Base-by-base conservation (phyloP, 352 stramenopile species). In the Pythium dissotocum region DNA sequence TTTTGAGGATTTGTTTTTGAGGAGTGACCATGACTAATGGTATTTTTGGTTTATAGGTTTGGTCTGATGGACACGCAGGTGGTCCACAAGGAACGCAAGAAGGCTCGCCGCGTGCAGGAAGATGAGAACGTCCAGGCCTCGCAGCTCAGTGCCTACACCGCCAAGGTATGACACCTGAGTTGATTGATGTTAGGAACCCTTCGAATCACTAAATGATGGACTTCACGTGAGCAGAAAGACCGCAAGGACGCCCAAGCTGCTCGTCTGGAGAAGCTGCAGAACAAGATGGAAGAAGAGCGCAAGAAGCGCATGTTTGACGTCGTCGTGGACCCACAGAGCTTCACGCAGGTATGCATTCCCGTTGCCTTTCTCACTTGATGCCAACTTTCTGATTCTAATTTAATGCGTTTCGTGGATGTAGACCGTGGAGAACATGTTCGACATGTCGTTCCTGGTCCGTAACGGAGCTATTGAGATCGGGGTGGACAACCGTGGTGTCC, bases 381-480 rank as follows among this genome's bases (percentile, higher is more conserved):
- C 28, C 13, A 58, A 6, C 18, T 36, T 9, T 40, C 9, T 36
- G 6, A 21, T 18, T 52, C 24, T 58, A 0, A 48, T 10, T 53
- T 6, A 3, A 51, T 42, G 32, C 54, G 1, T 28, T 4, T 42
- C 14, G 38, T 62, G 1, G 54, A 21, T 65, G 16, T 55, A 94
- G 85, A 94, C 86, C 6, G 77, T 94, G 21, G 86, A 94, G 69
- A 94, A 94, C 56, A 68, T 94, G 5, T 94, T 94, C 49, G 86
- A 94, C 69, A 88, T 85, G 67, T 93, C 84, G 16, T 94, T 94
- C 64, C 73, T 94, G 2, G 84, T 94, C 38, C 84, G 86, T 28
- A 91, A 93, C 56, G 83, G 75, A 49, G 72, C 76, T 3, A 77
- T 86, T 35, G 83, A 91, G 66, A 87, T 94, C 33, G 80, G 80